Conservation (phyloP, 345 rosid genomes). For the Euphorbia peplus region DNA sequence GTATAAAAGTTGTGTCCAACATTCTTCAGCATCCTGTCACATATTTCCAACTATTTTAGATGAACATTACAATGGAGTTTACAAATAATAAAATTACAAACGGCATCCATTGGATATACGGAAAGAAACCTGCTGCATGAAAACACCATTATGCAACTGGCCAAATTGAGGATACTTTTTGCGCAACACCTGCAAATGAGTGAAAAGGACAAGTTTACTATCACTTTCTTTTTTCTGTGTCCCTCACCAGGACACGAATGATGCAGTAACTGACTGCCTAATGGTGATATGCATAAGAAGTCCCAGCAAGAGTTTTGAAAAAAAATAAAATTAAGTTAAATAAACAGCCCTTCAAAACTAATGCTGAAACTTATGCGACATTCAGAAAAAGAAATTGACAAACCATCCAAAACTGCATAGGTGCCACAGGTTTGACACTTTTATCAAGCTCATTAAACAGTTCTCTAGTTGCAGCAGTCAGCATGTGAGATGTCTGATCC, state of each 20-base stretch:
- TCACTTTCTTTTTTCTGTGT: background rate
- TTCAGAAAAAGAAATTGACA: constrained; percentile 22
- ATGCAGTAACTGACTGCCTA: background rate
- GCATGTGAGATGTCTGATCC: constrained; percentile 91
- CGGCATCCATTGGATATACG: background rate
- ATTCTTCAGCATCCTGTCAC: constrained; percentile 94
- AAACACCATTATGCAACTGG: constrained; percentile 81
- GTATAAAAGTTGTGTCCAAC: constrained; percentile 93
- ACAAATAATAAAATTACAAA: background rate
- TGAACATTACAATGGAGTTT: constrained; percentile 10
- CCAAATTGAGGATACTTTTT: constrained; percentile 95
- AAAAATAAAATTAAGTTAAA: background rate
- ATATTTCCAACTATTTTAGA: constrained; percentile 15
- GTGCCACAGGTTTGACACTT: constrained; percentile 91
- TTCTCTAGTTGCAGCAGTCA: constrained; percentile 92
- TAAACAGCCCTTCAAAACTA: background rate
- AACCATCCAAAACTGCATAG: constrained; percentile 97
- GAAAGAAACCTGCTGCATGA: constrained; percentile 90
- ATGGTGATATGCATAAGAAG: background rate
- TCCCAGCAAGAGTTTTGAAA: background rate
- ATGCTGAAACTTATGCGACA: constrained; percentile 1
- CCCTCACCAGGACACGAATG: constrained; percentile 1
- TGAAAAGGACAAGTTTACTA: background rate
- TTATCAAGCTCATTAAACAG: constrained; percentile 81
- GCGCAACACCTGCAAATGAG: constrained; percentile 61